Base-by-base conservation (phyloP, 345 rosid genomes). In the Litchi chinensis region DNA sequence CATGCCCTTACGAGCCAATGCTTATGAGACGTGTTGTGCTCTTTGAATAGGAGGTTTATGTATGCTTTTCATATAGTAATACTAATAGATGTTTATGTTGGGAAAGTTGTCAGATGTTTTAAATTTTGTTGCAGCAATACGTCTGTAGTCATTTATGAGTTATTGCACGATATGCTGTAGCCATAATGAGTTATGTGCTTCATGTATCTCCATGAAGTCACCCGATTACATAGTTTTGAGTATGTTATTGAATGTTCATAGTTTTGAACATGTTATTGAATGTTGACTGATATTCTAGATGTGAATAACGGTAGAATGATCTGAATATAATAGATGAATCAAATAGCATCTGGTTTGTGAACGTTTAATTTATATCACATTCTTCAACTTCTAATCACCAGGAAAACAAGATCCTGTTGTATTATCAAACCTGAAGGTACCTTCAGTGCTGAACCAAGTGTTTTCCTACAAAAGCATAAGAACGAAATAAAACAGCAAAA, bases 121-220 rank as follows among this genome's bases (percentile, higher is more conserved):
- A 71, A 73, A 10, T 8, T 43, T 39, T 59, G 52, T 43, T 37
- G 16, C n/a, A 10, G 68, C 0, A 4, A 64, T 78, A 67, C 67
- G 9, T 28, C 71, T 82, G 59, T 83, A 78, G 70, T 64, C 79
- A 85, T 64, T 64, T 69, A 64, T 77, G 81, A 44, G 70, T 39
- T 37, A 28, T 44, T 6, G 8, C 50, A 44, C 50, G 50, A 10
- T 10, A 44, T 44, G 11, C 11, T 44, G 50, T 44, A 44, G 50
- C 0, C 50, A 44, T 3, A 26, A 44, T 44, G 52, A 46, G 52
- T 46, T 46, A 11, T 46, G 40, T 37, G 70, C 22, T 66, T 66
- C 70, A 32, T 65, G 40, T 37, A 24, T 28, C 43, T 60, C 22
- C 65, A 60, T 21, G 28, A 60, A 9, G 65, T 21, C 21, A 19